phyloP scores from a whole-genome alignment of 192 early-diverging fungal genomes.

The Coemansia sp. region DNA sequence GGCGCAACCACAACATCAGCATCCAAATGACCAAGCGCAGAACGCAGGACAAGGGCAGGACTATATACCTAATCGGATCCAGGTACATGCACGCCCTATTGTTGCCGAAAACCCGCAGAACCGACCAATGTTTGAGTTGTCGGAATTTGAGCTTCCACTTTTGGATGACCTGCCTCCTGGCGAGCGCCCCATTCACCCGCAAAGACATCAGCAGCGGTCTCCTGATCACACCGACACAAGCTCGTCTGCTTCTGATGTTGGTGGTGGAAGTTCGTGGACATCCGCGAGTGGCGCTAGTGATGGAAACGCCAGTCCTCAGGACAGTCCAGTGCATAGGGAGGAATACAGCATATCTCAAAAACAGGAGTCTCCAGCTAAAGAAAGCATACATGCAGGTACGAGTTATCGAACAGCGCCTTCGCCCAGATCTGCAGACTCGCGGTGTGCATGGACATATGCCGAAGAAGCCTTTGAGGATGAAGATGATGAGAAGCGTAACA shows the following conservation, averaged over 20 bases:
- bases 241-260: neutral
- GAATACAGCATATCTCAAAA: neutral
- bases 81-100: constrained; percentile 29
- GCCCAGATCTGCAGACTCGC: constrained; percentile 11
- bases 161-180: constrained; percentile 29
- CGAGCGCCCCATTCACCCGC: constrained; percentile 32
- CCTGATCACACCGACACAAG: neutral
- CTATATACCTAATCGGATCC: neutral
- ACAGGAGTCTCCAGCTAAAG: constrained; percentile 1
- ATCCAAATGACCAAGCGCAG: constrained; percentile 2
- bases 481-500: neutral
- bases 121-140: constrained; percentile 36
- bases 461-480: constrained; percentile 33
- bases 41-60: neutral
- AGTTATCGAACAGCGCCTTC: neutral
- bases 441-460: constrained; percentile 32
- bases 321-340: neutral
- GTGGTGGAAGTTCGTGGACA: constrained; percentile 4
- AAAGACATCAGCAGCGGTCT: neutral
- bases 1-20: constrained; percentile 6
- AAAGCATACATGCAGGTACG: neutral
- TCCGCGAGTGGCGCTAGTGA: constrained; percentile 2
- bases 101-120: constrained; percentile 44
- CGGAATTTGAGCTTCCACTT: constrained; percentile 22
- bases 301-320: neutral